Base-by-base conservation (phyloP, 768 basidiomycete species). In the Suillus clintonianus region DNA sequence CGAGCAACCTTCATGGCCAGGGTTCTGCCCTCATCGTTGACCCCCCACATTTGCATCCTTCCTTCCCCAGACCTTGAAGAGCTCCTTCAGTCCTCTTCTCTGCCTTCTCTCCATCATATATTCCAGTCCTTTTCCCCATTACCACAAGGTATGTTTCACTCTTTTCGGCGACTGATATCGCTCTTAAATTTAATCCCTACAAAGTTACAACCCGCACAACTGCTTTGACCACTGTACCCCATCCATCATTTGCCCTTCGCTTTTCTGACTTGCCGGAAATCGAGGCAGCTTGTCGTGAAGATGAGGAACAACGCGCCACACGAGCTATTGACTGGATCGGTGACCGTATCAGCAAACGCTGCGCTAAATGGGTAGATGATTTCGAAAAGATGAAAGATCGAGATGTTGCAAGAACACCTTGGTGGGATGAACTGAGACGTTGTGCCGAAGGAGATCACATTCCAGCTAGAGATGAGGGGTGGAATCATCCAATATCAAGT, bases 401-500 rank as follows among this genome's bases (percentile, higher is more conserved):
- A 42, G 77, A 83, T 47, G 55, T 69, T 1, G 61, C 78, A 50
- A 79, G 84, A 57, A 86, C 90, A 11, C 92, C 92, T 1, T 95
- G 93, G 93, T 95, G 93, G 93, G 89, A 92, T 66, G 93, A 95
- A 72, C 81, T 95, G 43, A 81, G 83, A 68, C 82, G 86, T 13
- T 95, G 93, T 73, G 82, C 84, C 1, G 89, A 94, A 71, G 91
- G 90, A 0, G 91, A 94, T 70, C 81, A 86, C 73, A 80, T 89
- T 11, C 93, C 93, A 11, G 85, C 85, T 39, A 88, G 82, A 71
- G 71, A 77, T 1, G 93, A 95, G 70, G 89, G 86, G 54, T 95
- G 93, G 93, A 95, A 94, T 70, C 93, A 95, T 76, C 93, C 93
- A 56, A 85, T 88, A 54, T 87, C 93, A 27, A 77, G 93, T 94